Conservation (phyloP, 2,329 filamentous ascomycete species). For the Monosporascus cannonballus region DNA sequence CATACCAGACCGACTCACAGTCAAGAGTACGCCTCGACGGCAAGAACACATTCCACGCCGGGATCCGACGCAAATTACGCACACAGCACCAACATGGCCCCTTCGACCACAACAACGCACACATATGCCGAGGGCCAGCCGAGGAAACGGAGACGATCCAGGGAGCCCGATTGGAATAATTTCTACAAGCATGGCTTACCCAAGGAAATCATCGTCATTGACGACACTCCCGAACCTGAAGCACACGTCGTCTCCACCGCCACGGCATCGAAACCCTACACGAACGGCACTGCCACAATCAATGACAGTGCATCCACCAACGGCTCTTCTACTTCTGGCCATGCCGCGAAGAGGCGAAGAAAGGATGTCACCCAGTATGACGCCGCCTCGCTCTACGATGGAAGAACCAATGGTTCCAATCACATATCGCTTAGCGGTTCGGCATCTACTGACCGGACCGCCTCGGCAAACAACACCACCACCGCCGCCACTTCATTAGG, state of each 20-base stretch:
- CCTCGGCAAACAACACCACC: slow-evolving; percentile 75
- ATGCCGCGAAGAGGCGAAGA: slow-evolving; percentile 69
- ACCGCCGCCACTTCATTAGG: slow-evolving; percentile 85
- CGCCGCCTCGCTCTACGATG: slow-evolving; percentile 57
- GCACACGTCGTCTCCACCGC: slow-evolving; percentile 22
- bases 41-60: slow-evolving; percentile 27
- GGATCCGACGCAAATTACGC: slow-evolving; percentile 25
- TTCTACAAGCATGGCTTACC: slow-evolving; percentile 82
- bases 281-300: slow-evolving; percentile 21
- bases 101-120: slow-evolving; percentile 24
- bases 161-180: slow-evolving; percentile 68
- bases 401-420: slow-evolving; percentile 60
- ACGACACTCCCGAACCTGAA: slow-evolving; percentile 61
- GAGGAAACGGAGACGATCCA: slow-evolving; percentile 51
- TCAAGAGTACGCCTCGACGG: not conserved
- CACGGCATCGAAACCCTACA: slow-evolving; percentile 30
- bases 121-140: slow-evolving; percentile 23
- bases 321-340: slow-evolving; percentile 31
- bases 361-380: slow-evolving; percentile 60
- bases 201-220: slow-evolving; percentile 80
- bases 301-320: slow-evolving; percentile 25
- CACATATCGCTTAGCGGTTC: slow-evolving; percentile 66
- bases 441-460: slow-evolving; percentile 79
- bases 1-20: slow-evolving; percentile 20
- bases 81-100: slow-evolving; percentile 28